These are phyloP conservation scores for Immersiporthe knoxdaviesiana DNA, from an alignment of 2,329 filamentous ascomycete species.

Conservation along the genomic window DNA sequence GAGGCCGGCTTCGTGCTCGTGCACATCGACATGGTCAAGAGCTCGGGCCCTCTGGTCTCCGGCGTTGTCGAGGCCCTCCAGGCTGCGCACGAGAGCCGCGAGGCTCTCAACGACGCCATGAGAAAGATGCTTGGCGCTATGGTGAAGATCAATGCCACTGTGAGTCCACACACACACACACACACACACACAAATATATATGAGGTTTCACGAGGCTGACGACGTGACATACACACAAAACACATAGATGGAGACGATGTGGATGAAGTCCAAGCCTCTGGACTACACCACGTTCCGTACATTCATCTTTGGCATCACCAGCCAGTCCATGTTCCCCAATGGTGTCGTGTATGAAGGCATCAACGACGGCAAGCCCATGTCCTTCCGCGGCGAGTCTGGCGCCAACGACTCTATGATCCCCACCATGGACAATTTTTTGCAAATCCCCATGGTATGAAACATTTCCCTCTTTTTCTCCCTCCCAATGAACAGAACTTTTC, in stretches of 20 bases:
- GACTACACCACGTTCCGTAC: conserved; percentile 91
- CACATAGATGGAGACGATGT: conserved; percentile 84
- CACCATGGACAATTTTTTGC: conserved; percentile 82
- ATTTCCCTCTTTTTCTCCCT: no score
- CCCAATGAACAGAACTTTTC: not conserved
- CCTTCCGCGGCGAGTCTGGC: conserved; percentile 89
- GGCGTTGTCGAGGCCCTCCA: conserved; percentile 72
- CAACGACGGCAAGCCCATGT: conserved; percentile 68
- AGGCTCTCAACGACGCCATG: conserved; percentile 67
- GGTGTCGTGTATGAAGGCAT: conserved; percentile 90
- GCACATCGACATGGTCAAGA: conserved; percentile 92
- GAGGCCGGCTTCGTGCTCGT: conserved; percentile 94
- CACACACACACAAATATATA: no score
- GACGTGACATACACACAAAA: no score
- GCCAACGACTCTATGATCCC: conserved; percentile 96
- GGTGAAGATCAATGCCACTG: conserved; percentile 69
- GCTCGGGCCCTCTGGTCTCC: conserved; percentile 77
- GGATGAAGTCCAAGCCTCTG: conserved; percentile 80
- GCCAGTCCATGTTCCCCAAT: conserved; percentile 90
- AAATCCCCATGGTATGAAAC: conserved; percentile 69
- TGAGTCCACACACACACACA: not conserved
- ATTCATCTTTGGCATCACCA: conserved; percentile 96
- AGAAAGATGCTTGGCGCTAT: conserved; percentile 64
- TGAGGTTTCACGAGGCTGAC: not conserved
- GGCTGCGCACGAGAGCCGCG: conserved; percentile 51